phyloP scores from a whole-genome alignment of 108 stramenopile genomes.

The Parietichytrium sp. region DNA sequence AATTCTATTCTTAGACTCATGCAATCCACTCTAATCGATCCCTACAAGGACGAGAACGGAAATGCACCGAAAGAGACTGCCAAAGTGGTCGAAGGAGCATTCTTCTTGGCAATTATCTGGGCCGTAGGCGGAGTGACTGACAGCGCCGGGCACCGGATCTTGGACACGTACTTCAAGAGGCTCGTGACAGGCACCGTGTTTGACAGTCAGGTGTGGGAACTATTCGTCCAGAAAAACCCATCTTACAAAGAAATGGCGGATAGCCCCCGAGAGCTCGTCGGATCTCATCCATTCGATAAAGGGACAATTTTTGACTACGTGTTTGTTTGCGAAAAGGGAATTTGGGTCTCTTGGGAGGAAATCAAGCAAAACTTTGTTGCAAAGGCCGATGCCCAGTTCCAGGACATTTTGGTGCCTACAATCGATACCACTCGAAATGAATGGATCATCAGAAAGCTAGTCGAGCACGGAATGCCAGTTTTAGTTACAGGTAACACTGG shows the following conservation, averaged over 20 bases:
- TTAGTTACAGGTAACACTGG: conserved; percentile 66
- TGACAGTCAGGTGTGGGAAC: conserved; percentile 42
- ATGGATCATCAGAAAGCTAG: conserved; percentile 55
- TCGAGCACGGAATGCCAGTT: conserved; percentile 59
- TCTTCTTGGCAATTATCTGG: conserved; percentile 59
- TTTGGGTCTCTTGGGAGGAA: conserved; percentile 59
- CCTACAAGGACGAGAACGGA: neutral
- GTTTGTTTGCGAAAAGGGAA: conserved; percentile 58
- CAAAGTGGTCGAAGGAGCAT: conserved; percentile 57
- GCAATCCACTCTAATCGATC: conserved; percentile 47
- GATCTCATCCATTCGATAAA: conserved; percentile 39
- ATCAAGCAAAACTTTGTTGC: conserved; percentile 49
- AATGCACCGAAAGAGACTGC: conserved; percentile 51
- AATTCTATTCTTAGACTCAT: conserved; percentile 12
- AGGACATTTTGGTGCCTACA: conserved; percentile 65
- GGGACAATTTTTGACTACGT: conserved; percentile 55
- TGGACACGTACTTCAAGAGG: conserved; percentile 51
- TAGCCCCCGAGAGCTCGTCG: neutral
- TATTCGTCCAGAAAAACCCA: conserved; percentile 61
- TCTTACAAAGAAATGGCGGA: conserved; percentile 42
- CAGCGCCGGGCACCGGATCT: conserved; percentile 49
- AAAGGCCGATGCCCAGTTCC: conserved; percentile 56
- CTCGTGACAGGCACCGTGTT: conserved; percentile 48
- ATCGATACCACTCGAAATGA: conserved; percentile 67
- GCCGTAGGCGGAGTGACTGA: conserved; percentile 62